Evolutionary conservation across 2,329 filamentous ascomycete species (phyloP), one percentile per base, ranked within the genome.

Genomic region (Exophiala phaeomuriformis): DNA sequence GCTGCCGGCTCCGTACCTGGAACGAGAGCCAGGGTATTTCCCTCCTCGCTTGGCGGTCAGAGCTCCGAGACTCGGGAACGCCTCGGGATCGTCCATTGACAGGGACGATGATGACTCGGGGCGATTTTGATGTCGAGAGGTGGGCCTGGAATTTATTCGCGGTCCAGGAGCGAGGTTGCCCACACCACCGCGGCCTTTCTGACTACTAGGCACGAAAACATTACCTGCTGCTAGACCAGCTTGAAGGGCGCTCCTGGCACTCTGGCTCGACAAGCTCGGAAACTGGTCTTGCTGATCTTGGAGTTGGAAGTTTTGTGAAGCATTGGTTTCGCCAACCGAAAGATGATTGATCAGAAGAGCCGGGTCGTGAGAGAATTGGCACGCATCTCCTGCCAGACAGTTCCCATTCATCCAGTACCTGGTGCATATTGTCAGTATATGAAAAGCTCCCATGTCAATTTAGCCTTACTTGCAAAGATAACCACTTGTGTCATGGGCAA

Each of bases 371-470:
- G 91, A 97, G 73, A 98, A 98, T 55, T 95, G 88, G 69, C 93
- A 98, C 2, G 89, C 90, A 53, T 90, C 85, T 35, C 93, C 91
- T 19, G 93, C 93, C 33, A 98, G 79, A 67, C 93, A 98, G 65
- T 91, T 96, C 1, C 93, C 93, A 73, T 89, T 89, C 49, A 98
- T 79, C 88, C 90, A 98, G 69, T 97, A 97, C 68, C 88, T 93
- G 64, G 42, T 59, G 54, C 51, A 59, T 70, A 61, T 19, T 71
- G 66, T 51, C 49, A 53, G 42, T 50, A 30, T 37, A 41, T 49
- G 50, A 52, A 60, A 52, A 50, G 63, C 56, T 52, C 60, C 37
- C 37, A 9, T 10, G 19, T 8, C 9, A 28, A 19, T 32, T 28
- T 53, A 10, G 52, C 85, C 88, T 79, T 77, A 94, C 88, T 97